Conservation (phyloP, 116 monocot species). For the Posidonia oceanica region DNA sequence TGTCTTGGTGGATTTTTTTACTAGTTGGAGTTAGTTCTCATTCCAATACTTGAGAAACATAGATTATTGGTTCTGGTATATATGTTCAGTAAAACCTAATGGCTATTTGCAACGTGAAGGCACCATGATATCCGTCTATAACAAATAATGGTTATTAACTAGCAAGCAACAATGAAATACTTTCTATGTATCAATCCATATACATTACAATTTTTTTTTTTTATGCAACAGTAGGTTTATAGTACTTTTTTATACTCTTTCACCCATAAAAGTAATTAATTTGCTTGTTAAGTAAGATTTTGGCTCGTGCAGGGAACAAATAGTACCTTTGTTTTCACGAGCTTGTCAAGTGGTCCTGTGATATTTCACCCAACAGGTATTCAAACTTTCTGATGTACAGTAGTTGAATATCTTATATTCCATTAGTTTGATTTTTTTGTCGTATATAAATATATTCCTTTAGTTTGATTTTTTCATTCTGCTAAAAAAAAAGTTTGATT, state of each 20-base stretch:
- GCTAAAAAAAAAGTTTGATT: too few species aligned
- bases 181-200: too few species aligned
- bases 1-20: too few species aligned
- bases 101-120: too few species aligned
- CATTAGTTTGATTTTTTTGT: not conserved
- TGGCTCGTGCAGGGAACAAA: conserved; percentile 61
- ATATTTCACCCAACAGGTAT: conserved; percentile 90
- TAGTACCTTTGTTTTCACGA: conserved; percentile 76
- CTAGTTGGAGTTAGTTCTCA: too few species aligned
- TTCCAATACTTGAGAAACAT: too few species aligned
- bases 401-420: not conserved
- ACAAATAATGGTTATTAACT: too few species aligned
- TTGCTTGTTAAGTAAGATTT: not conserved
- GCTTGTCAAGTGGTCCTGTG: conserved; percentile 46
- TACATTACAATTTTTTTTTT: not conserved
- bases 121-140: too few species aligned
- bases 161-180: too few species aligned
- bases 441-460: not conserved
- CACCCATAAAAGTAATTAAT: not conserved
- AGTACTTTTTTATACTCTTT: not conserved
- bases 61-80: too few species aligned
- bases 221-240: not conserved
- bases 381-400: conserved; percentile 2
- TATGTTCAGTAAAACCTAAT: too few species aligned
- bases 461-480: not conserved